These are phyloP conservation scores for Euclidium syriacum DNA, from an alignment of 345 rosid genomes.

Conservation along the genomic window DNA sequence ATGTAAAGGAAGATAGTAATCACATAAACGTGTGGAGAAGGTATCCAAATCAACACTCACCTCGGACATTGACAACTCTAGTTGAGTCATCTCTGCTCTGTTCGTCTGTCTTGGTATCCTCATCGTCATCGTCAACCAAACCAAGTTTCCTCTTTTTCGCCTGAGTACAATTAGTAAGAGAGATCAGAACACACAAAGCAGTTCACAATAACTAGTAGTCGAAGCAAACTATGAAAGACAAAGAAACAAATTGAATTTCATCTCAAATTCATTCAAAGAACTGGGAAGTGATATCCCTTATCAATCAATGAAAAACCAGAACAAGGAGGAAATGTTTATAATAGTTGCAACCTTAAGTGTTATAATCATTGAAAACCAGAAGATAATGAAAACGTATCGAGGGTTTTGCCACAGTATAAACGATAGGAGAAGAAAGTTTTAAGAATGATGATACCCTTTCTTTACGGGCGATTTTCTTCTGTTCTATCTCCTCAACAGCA, in stretches of 20 bases:
- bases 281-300: background rate
- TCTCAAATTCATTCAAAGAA: too few relatives aligned
- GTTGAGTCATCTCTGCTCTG: constrained; percentile 19
- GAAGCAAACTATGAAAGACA: background rate
- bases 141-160: constrained; percentile 77
- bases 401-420: too few relatives aligned
- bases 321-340: background rate
- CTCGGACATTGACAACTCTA: constrained; percentile 42
- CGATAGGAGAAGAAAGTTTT: background rate
- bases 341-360: background rate
- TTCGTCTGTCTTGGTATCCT: constrained; percentile 37
- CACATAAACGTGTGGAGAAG: background rate
- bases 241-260: too few relatives aligned
- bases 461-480: constrained; percentile 80
- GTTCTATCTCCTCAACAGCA: constrained; percentile 77
- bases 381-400: too few relatives aligned
- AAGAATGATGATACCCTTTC: constrained; percentile 57
- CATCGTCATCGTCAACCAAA: constrained; percentile 49
- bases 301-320: background rate
- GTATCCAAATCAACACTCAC: constrained; percentile 29
- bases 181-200: constrained; percentile 1
- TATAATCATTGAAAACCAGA: background rate
- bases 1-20: background rate
- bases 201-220: background rate
- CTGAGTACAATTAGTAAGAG: constrained; percentile 28